A percentile compares a stretch with the other conserved stretches of the same genome.
Evolutionary conservation across 1,284 basidiomycete species (phyloP).

Genomic region (Chondrostereum purpureum): DNA sequence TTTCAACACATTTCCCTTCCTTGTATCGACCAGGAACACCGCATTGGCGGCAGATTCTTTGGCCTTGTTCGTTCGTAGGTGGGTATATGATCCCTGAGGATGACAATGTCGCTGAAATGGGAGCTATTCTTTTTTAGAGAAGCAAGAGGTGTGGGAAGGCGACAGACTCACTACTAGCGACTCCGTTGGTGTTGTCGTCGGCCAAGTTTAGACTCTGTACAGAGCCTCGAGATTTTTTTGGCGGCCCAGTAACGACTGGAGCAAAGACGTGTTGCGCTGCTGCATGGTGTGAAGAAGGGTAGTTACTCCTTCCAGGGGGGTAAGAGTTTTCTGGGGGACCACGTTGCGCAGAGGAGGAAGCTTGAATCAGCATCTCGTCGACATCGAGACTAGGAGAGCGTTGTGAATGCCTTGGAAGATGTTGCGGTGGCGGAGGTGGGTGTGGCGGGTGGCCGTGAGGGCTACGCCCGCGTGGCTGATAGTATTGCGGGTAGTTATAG

Average conservation of each 20-base stretch:
- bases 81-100: neutral
- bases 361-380: slow-evolving; percentile 60
- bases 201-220: neutral
- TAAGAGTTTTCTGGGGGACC: slow-evolving; percentile 10
- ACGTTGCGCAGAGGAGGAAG: slow-evolving; percentile 30
- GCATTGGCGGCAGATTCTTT: slow-evolving; percentile 1
- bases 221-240: slow-evolving; percentile 52
- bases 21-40: slow-evolving; percentile 53
- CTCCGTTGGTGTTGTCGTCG: neutral
- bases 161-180: neutral
- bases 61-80: slow-evolving; percentile 1
- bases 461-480: slow-evolving; percentile 6
- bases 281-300: slow-evolving; percentile 26
- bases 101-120: neutral
- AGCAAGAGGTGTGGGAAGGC: neutral
- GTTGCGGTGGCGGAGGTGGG: slow-evolving; percentile 5
- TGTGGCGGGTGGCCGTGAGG: too few relatives aligned
- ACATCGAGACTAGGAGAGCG: slow-evolving; percentile 33
- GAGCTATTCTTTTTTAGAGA: too few relatives aligned
- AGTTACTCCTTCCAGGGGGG: slow-evolving; percentile 12
- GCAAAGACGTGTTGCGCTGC: slow-evolving; percentile 60
- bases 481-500: neutral
- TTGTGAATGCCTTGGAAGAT: slow-evolving; percentile 18
- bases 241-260: slow-evolving; percentile 61
- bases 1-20: slow-evolving; percentile 79